phyloP scores from a whole-genome alignment of 2,329 filamentous ascomycete species.

The Penicillium freii region DNA sequence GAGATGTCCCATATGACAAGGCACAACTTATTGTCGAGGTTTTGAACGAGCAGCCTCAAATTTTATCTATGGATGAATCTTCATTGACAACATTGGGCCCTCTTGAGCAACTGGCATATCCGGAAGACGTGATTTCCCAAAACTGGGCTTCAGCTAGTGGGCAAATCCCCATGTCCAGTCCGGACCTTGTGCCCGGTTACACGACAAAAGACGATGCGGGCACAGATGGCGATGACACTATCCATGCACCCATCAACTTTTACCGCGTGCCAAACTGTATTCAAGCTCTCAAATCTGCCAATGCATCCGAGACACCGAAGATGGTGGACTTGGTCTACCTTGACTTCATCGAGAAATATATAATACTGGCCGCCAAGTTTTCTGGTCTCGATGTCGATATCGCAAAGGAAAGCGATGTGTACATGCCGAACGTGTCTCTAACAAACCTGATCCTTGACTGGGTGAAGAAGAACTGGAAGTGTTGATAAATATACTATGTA shows the following conservation, averaged over 20 bases:
- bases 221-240: conserved; percentile 81
- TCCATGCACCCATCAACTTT: conserved; percentile 72
- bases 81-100: conserved; percentile 40
- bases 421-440: conserved; percentile 54
- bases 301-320: conserved; percentile 55
- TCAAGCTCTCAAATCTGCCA: conserved; percentile 59
- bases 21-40: conserved; percentile 66
- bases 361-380: conserved; percentile 70
- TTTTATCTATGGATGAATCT: conserved; percentile 36
- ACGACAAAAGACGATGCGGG: conserved; percentile 85
- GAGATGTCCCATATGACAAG: conserved; percentile 74
- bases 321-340: conserved; percentile 86
- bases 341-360: conserved; percentile 83
- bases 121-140: conserved; percentile 22
- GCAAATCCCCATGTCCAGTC: conserved; percentile 36
- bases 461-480: conserved; percentile 57
- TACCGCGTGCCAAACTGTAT: conserved; percentile 82
- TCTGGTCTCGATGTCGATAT: conserved; percentile 52
- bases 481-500: conserved; percentile 14
- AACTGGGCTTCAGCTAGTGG: conserved; percentile 6
- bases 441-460: conserved; percentile 60
- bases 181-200: conserved; percentile 68
- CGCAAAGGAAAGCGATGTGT: conserved; percentile 50
- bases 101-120: conserved; percentile 44
- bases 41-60: conserved; percentile 57